These are phyloP conservation scores for Aspergillus awamori DNA, from an alignment of 2,329 filamentous ascomycete genomes.

Conservation along the genomic window DNA sequence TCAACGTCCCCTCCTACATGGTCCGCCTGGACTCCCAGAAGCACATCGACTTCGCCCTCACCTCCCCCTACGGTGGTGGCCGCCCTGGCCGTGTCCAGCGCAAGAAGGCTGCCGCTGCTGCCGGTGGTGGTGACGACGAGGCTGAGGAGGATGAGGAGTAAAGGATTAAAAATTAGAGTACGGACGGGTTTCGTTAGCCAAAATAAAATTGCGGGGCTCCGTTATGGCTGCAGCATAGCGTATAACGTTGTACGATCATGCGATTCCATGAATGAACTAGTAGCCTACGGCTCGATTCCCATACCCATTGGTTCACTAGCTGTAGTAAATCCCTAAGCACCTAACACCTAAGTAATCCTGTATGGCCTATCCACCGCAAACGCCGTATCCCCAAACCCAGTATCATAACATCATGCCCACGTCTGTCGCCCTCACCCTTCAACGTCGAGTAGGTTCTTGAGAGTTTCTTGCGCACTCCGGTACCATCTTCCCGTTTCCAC, in stretches of 20 bases:
- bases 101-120: conserved; percentile 99
- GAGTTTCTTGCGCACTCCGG: conserved; percentile 42
- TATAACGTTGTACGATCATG: conserved; percentile 46
- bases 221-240: conserved; percentile 43
- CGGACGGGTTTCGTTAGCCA: conserved; percentile 43
- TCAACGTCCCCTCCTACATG: conserved; percentile 99
- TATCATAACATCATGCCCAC: conserved; percentile 27
- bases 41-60: conserved; percentile 99
- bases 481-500: conserved; percentile 53
- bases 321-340: not conserved
- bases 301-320: conserved; percentile 27
- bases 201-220: conserved; percentile 37
- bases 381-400: conserved; percentile 22
- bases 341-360: conserved; percentile 10
- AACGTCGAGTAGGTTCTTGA: conserved; percentile 44
- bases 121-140: conserved; percentile 60
- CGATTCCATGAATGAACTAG: conserved; percentile 40
- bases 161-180: conserved; percentile 44
- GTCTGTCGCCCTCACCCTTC: conserved; percentile 24
- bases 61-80: conserved; percentile 96
- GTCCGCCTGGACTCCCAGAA: conserved; percentile 99
- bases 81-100: conserved; percentile 96
- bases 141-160: conserved; percentile 82
- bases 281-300: conserved; percentile 42
- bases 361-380: conserved; percentile 22